phyloP scores from a whole-genome alignment of 176 grass and related monocot species.

The Phoenix dactylifera region DNA sequence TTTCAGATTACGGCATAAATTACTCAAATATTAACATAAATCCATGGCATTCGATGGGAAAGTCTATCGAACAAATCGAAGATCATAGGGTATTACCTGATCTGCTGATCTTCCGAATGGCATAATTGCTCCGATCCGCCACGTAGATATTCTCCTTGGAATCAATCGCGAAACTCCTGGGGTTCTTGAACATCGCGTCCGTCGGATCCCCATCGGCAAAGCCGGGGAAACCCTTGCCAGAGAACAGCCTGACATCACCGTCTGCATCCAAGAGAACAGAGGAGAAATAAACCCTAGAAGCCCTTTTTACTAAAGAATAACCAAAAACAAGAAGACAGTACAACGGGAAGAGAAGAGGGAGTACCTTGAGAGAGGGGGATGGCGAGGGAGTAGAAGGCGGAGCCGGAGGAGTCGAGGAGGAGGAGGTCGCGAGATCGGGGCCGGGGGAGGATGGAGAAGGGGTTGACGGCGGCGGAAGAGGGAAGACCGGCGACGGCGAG shows the following conservation, averaged over 20 bases:
- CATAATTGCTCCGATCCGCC: slow-evolving; percentile 18
- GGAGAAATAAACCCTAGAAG: no score
- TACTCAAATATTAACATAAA: no score
- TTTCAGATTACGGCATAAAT: no score
- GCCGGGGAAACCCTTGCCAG: neutral
- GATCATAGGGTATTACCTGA: slow-evolving; percentile 5
- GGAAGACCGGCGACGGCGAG: neutral
- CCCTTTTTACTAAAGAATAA: no score
- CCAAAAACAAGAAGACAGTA: no score
- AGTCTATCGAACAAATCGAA: no score
- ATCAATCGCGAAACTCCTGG: slow-evolving; percentile 39
- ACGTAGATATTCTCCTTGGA: slow-evolving; percentile 41
- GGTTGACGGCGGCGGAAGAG: neutral
- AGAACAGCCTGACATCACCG: slow-evolving; percentile 4
- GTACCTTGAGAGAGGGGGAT: neutral
- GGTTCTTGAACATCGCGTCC: slow-evolving; percentile 17
- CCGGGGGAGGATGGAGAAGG: slow-evolving; percentile 32
- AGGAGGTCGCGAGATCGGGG: slow-evolving; percentile 26
- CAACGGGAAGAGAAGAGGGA: no score
- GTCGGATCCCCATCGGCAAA: slow-evolving; percentile 18
- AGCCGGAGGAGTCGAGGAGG: slow-evolving; percentile 35
- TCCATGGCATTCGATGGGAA: no score
- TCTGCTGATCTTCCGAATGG: slow-evolving; percentile 35
- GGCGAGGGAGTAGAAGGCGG: slow-evolving; percentile 28
- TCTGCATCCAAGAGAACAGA: neutral